Percentiles rank a stretch among this genome's conserved stretches.
phyloP scores from a whole-genome alignment of 257 asterid genomes.

The Fraxinus americana region DNA sequence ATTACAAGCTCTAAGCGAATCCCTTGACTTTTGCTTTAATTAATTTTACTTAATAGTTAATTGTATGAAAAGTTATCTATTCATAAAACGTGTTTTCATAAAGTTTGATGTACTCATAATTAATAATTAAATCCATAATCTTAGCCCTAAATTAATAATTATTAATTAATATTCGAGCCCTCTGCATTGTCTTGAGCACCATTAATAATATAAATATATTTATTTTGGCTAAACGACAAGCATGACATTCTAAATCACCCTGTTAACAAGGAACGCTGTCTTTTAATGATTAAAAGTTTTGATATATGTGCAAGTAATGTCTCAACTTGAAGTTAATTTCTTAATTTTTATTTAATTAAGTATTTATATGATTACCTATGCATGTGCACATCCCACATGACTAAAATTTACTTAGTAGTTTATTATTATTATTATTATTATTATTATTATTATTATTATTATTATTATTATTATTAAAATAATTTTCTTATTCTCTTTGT shows the following conservation, averaged over 20 bases:
- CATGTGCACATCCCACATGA: not conserved
- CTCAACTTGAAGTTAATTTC: not conserved
- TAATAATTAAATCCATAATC: not conserved
- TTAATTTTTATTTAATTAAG: not conserved
- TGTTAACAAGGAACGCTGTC: not conserved
- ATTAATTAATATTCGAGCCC: not conserved
- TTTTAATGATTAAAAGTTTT: not conserved
- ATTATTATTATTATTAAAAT: not conserved
- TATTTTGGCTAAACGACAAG: not conserved
- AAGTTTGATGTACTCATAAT: not conserved
- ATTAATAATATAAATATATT: not conserved
- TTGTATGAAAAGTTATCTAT: no score
- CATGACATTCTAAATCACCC: conserved; percentile 1
- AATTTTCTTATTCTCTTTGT: not conserved
- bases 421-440: not conserved
- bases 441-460: not conserved
- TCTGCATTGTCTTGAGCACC: not conserved
- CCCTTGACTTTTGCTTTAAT: not conserved
- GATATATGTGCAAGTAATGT: not conserved
- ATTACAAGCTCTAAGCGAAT: not conserved
- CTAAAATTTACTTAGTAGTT: not conserved
- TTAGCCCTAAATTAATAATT: not conserved
- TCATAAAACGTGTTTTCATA: no score
- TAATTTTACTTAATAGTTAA: no score
- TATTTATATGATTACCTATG: not conserved